Evolutionary conservation across 2,329 filamentous ascomycete species (phyloP).

Genomic region (Cladorrhinum sp.): DNA sequence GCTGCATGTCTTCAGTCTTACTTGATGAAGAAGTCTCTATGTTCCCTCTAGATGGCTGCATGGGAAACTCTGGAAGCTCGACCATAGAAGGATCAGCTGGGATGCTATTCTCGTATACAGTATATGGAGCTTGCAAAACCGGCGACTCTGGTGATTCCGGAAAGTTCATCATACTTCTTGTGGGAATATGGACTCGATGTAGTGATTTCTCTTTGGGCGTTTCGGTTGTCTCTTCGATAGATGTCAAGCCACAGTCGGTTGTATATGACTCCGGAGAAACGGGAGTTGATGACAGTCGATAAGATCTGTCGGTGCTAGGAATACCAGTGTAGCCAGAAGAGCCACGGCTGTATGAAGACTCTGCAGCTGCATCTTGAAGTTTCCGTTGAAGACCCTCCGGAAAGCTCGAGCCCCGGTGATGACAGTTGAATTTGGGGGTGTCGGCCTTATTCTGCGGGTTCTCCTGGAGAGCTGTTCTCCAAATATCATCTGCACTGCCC

Average conservation of each 20-base stretch:
- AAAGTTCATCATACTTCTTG: not conserved
- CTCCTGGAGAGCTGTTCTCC: constrained; percentile 14
- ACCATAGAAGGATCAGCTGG: not conserved
- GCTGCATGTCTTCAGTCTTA: constrained; percentile 5
- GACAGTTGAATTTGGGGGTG: not conserved
- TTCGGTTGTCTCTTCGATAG: not conserved
- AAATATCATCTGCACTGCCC: constrained; percentile 18
- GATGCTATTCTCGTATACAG: not conserved
- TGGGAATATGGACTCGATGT: not conserved
- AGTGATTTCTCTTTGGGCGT: not conserved
- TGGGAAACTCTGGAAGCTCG: not conserved
- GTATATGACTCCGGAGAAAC: not conserved
- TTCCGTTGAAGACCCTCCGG: not conserved
- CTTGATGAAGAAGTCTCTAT: not conserved
- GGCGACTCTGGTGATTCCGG: not conserved
- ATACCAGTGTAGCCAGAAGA: constrained; percentile 5
- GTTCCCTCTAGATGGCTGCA: not conserved
- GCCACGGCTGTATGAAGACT: not conserved
- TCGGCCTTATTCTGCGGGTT: constrained; percentile 5
- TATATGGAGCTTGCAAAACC: not conserved
- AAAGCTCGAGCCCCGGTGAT: constrained; percentile 6
- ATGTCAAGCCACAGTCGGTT: constrained; percentile 5
- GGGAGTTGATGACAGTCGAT: constrained; percentile 1
- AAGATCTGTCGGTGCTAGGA: constrained; percentile 1
- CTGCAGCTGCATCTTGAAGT: not conserved